Conservation (phyloP, 106 monocot genomes). For the Platanthera guangdongensis region DNA sequence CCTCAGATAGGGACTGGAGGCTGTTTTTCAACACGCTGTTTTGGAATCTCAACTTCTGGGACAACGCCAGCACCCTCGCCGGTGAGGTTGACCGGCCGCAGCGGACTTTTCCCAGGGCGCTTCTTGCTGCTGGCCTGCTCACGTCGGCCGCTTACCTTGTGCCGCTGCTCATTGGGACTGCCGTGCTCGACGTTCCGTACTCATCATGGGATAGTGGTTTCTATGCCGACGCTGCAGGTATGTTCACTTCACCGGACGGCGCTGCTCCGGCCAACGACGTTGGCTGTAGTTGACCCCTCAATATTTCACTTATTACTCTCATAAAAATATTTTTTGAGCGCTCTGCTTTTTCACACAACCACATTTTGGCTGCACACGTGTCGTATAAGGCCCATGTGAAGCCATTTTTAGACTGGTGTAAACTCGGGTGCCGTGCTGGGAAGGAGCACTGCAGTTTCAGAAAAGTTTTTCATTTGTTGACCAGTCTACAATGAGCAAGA, state of each 20-base stretch:
- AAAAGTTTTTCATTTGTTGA: no score
- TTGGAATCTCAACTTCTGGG: slow-evolving; percentile 89
- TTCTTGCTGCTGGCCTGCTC: slow-evolving; percentile 46
- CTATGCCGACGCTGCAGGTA: slow-evolving; percentile 80
- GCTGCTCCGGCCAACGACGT: background rate
- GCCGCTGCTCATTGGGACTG: slow-evolving; percentile 71
- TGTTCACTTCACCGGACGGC: background rate
- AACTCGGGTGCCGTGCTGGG: no score
- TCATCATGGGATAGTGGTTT: slow-evolving; percentile 55
- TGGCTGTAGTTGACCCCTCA: no score
- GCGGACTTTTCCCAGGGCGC: slow-evolving; percentile 58
- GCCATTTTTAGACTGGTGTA: no score
- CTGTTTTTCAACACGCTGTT: slow-evolving; percentile 74
- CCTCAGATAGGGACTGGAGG: slow-evolving; percentile 46
- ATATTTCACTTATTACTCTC: no score
- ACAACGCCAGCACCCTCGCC: slow-evolving; percentile 79
- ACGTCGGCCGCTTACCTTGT: slow-evolving; percentile 60
- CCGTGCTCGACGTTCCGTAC: slow-evolving; percentile 36
- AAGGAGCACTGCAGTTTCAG: no score
- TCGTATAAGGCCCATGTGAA: no score
- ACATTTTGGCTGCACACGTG: no score
- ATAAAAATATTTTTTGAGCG: no score
- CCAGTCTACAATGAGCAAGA: no score
- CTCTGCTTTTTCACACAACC: background rate
- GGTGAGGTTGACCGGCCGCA: slow-evolving; percentile 75